Percentiles rank a stretch among this genome's conserved stretches.
Evolutionary conservation across 371 early-diverging fungal species (phyloP).

Genomic region (Zychaea mexicana): DNA sequence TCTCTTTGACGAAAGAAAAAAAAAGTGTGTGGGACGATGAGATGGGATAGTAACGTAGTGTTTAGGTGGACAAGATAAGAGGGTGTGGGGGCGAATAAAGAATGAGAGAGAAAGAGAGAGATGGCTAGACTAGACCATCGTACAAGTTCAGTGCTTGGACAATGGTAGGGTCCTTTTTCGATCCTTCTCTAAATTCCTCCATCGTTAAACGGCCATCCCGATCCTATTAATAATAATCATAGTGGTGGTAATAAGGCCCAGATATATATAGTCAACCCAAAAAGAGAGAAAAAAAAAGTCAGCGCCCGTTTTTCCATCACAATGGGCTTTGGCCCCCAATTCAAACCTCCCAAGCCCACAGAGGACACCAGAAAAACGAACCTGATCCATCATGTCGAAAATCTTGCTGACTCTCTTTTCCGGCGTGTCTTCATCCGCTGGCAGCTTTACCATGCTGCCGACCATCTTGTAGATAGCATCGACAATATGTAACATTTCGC

Average conservation of each 20-base stretch:
- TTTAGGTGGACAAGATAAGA: too few species aligned
- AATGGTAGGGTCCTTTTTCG: constrained; percentile 87
- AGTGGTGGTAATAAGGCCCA: background rate
- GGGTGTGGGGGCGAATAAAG: background rate
- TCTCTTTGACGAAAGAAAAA: too few species aligned
- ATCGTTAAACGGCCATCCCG: constrained; percentile 77
- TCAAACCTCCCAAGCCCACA: too few species aligned
- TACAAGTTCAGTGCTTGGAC: constrained; percentile 88
- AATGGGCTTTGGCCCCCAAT: too few species aligned
- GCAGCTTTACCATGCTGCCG: constrained; percentile 87
- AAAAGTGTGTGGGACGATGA: too few species aligned
- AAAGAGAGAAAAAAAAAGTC: background rate
- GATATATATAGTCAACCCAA: background rate
- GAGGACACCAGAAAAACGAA: constrained; percentile 15
- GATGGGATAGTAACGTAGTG: too few species aligned
- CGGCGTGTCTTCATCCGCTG: constrained; percentile 89
- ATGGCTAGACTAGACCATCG: constrained; percentile 81
- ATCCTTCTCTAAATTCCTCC: constrained; percentile 90
- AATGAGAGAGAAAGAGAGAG: background rate
- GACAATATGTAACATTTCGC: constrained; percentile 90
- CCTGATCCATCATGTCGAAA: constrained; percentile 87
- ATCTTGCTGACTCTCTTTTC: constrained; percentile 93
- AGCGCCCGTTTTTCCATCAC: background rate
- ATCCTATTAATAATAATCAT: constrained; percentile 44
- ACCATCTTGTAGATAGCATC: constrained; percentile 95